A percentile compares a stretch with the other conserved stretches of the same genome.
phyloP scores from a whole-genome alignment of 2,329 filamentous ascomycete genomes.

The Aureobasidium melanogenum region DNA sequence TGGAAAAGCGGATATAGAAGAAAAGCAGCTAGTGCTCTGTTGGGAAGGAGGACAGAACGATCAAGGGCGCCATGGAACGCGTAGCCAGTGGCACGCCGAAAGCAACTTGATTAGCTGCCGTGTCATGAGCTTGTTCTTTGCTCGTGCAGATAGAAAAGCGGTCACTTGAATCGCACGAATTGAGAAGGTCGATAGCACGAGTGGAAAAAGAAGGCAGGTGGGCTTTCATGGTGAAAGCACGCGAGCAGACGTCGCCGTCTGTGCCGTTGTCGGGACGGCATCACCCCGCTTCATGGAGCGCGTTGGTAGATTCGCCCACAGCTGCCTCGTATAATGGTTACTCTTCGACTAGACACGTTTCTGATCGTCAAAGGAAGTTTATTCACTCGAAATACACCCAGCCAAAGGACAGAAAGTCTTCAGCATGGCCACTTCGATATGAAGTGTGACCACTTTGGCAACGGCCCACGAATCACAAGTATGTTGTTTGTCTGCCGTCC shows the following conservation, averaged over 20 bases:
- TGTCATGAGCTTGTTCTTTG: not conserved
- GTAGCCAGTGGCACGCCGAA: not conserved
- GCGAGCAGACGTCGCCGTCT: constrained; percentile 2
- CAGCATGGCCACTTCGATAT: not conserved
- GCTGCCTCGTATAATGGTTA: not conserved
- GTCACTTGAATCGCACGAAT: not conserved
- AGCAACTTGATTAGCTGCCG: not conserved
- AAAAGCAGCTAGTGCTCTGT: not conserved
- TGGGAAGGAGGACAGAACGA: constrained; percentile 9
- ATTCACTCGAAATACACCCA: not conserved
- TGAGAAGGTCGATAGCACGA: not conserved
- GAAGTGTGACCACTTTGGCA: no score
- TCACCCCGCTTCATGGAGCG: not conserved
- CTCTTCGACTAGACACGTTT: not conserved
- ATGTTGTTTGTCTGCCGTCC: not conserved
- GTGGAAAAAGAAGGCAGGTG: not conserved
- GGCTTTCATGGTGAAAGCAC: not conserved
- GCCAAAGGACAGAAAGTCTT: not conserved
- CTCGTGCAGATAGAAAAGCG: not conserved
- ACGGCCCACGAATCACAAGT: no score
- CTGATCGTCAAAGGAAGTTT: not conserved
- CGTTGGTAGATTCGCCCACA: not conserved
- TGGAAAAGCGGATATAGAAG: not conserved
- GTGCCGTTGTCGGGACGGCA: not conserved
- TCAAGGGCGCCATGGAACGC: not conserved